A percentile compares a stretch with the other conserved stretches of the same genome.
Evolutionary conservation across 352 stramenopile species (phyloP).

Genomic region (Pythium diclinum): DNA sequence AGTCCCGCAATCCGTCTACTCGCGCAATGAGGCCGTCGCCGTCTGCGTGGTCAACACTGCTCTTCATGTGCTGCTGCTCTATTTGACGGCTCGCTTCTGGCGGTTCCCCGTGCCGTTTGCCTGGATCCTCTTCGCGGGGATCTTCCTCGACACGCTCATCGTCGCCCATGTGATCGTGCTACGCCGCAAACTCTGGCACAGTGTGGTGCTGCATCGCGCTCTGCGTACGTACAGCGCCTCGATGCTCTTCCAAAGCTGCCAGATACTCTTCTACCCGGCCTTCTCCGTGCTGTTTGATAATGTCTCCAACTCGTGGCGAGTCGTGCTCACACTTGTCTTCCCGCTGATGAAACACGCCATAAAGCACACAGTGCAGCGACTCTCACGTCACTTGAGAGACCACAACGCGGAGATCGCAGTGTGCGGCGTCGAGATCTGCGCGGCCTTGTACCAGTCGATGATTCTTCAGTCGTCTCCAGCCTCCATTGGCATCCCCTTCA

Average conservation of each 20-base stretch:
- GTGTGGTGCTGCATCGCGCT: not conserved
- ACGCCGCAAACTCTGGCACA: constrained; percentile 1
- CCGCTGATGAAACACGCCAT: constrained; percentile 11
- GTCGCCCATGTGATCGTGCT: constrained; percentile 12
- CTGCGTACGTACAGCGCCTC: not conserved
- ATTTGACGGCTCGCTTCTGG: constrained; percentile 4
- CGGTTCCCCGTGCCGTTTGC: constrained; percentile 19
- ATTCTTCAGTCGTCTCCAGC: constrained; percentile 13
- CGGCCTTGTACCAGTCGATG: constrained; percentile 16
- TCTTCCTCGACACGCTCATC: not conserved
- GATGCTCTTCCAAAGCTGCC: constrained; percentile 11
- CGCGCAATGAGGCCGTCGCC: not conserved
- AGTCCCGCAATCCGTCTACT: constrained; percentile 9
- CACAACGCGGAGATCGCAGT: constrained; percentile 13
- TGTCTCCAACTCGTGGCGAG: not conserved
- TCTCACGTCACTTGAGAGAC: not conserved
- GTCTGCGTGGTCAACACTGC: constrained; percentile 5
- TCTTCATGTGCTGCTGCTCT: constrained; percentile 2
- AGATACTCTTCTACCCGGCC: constrained; percentile 20
- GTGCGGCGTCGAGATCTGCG: constrained; percentile 13
- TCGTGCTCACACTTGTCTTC: constrained; percentile 14
- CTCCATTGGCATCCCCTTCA: not conserved
- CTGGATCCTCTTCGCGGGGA: not conserved
- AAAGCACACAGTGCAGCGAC: constrained; percentile 2
- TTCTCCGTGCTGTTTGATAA: constrained; percentile 20